A percentile compares a stretch with the other conserved stretches of the same genome.
phyloP scores from a whole-genome alignment of 306 rosid species.

The Prunus mira region DNA sequence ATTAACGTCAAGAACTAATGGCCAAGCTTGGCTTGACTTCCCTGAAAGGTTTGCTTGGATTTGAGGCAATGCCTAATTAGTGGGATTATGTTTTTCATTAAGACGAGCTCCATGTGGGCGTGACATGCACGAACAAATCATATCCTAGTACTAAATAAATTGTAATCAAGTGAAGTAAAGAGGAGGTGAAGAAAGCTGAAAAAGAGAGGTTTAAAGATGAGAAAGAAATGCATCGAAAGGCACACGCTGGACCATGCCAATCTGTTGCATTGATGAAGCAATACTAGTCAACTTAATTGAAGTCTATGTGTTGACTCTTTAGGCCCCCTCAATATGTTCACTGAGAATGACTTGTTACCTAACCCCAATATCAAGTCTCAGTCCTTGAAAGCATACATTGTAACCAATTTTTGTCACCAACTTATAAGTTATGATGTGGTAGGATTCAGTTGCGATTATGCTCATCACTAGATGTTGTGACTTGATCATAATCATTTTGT shows the following conservation, averaged over 20 bases:
- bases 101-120: too few relatives aligned
- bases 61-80: too few relatives aligned
- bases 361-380: background rate
- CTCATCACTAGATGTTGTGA: too few relatives aligned
- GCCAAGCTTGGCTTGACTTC: too few relatives aligned
- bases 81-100: too few relatives aligned
- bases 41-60: too few relatives aligned
- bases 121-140: too few relatives aligned
- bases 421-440: background rate
- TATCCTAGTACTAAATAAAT: too few relatives aligned
- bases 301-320: background rate
- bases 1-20: too few relatives aligned
- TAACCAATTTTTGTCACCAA: background rate
- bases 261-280: background rate
- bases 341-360: constrained; percentile 1
- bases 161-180: too few relatives aligned
- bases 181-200: background rate
- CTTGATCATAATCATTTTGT: too few relatives aligned
- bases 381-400: background rate
- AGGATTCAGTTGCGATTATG: background rate
- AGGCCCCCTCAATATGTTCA: background rate
- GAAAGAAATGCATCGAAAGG: background rate
- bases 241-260: background rate
- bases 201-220: background rate
- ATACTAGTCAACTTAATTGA: background rate